Evolutionary conservation across 176 grass and related monocot species (phyloP).

Genomic region (Chrysopogon serrulatus): DNA sequence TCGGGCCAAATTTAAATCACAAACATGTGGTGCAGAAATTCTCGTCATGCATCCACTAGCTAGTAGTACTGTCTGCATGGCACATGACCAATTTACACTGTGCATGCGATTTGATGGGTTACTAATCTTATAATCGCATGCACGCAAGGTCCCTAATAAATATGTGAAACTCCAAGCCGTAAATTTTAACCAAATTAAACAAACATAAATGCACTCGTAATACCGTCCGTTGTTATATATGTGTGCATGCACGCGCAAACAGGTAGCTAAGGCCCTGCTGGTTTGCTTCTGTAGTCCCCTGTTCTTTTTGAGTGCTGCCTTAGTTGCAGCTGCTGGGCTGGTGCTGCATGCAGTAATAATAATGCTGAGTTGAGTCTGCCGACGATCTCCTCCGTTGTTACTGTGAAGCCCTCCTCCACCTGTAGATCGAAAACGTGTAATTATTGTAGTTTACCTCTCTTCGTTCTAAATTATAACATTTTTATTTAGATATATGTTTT

Average conservation of each 20-base stretch:
- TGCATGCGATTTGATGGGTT: neutral
- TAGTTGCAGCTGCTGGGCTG: neutral
- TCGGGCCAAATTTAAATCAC: no score
- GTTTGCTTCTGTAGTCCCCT: neutral
- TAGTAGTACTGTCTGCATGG: neutral
- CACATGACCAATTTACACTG: neutral
- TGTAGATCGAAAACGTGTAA: no score
- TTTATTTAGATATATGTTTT: no score
- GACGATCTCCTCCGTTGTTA: conserved; percentile 20
- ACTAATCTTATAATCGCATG: neutral
- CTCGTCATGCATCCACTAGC: no score
- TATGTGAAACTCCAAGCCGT: neutral
- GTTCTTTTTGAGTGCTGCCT: neutral
- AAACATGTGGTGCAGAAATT: no score
- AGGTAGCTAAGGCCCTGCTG: neutral
- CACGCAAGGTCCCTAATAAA: neutral
- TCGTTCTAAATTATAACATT: no score
- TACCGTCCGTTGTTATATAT: no score
- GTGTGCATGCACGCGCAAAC: neutral
- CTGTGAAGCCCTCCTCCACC: conserved; percentile 16
- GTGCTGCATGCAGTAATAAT: neutral
- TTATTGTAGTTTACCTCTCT: no score
- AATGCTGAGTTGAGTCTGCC: conserved; percentile 16
- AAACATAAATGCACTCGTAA: neutral
- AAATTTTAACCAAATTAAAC: neutral